These are phyloP conservation scores for Coniella vitis DNA, from an alignment of 2,329 filamentous ascomycete genomes.

Conservation along the genomic window DNA sequence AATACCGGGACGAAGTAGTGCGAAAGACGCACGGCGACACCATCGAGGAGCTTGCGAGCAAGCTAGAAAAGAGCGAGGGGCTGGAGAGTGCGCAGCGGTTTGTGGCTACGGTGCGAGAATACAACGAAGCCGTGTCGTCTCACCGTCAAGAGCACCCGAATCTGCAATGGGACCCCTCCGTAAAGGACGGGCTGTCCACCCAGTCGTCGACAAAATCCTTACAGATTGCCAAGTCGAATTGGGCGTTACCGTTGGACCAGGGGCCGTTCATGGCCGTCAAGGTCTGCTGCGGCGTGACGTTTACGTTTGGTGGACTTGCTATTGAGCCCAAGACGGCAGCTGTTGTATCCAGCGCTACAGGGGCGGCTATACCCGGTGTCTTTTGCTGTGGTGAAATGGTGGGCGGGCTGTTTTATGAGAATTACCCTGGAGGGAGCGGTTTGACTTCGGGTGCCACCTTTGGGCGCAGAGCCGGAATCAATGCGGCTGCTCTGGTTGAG, in stretches of 20 bases:
- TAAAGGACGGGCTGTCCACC: conserved; percentile 56
- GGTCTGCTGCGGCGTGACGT: conserved; percentile 59
- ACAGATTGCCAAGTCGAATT: conserved; percentile 54
- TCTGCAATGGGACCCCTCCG: conserved; percentile 49
- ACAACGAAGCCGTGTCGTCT: conserved; percentile 49
- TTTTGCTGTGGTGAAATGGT: conserved; percentile 61
- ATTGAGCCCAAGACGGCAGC: conserved; percentile 47
- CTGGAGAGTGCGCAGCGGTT: conserved; percentile 40
- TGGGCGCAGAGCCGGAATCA: conserved; percentile 33
- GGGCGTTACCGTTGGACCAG: conserved; percentile 52
- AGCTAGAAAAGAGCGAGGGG: conserved; percentile 36
- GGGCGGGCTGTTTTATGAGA: conserved; percentile 56
- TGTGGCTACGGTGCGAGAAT: conserved; percentile 44
- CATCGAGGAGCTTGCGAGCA: conserved; percentile 49
- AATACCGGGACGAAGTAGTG: conserved; percentile 54
- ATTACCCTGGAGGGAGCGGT: conserved; percentile 58
- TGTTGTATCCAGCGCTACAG: conserved; percentile 41
- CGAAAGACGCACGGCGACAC: conserved; percentile 42
- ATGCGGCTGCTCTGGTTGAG: conserved; percentile 22
- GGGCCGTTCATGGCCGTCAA: conserved; percentile 57
- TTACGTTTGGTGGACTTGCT: conserved; percentile 59
- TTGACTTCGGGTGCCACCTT: conserved; percentile 53
- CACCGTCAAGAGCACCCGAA: conserved; percentile 38
- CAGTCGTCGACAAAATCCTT: conserved; percentile 40
- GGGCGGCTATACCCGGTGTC: conserved; percentile 43